phyloP scores from a whole-genome alignment of 129 eudicot species.

The Chrysanthemum lavandulifolium region DNA sequence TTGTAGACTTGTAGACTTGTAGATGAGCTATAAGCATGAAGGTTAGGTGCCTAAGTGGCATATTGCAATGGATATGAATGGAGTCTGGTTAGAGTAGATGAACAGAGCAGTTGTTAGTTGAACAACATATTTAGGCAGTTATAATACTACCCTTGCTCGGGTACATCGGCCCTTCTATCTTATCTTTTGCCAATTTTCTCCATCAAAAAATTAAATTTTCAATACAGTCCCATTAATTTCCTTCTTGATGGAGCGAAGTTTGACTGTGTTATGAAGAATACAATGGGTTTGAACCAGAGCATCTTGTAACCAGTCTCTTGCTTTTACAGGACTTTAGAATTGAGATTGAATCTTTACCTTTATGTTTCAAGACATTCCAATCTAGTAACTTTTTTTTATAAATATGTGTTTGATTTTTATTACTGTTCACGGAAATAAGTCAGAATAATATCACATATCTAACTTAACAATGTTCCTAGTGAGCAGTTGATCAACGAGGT shows the following conservation, averaged over 20 bases:
- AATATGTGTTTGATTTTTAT: too few species aligned
- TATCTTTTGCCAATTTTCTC: not conserved
- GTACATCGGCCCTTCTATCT: too few species aligned
- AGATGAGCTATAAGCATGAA: too few species aligned
- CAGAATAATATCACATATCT: not conserved
- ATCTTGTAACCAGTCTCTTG: not conserved
- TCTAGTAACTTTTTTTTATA: too few species aligned
- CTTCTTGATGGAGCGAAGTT: not conserved
- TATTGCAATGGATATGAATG: slow-evolving; percentile 13
- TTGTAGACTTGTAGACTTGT: too few species aligned
- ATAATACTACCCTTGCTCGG: not conserved
- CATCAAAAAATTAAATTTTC: not conserved
- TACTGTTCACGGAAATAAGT: not conserved
- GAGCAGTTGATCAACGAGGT: not conserved
- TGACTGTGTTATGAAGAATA: not conserved
- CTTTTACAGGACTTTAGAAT: not conserved
- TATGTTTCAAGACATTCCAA: too few species aligned
- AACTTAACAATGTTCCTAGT: not conserved
- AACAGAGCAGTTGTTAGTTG: slow-evolving; percentile 1
- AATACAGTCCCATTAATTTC: not conserved
- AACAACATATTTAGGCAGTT: slow-evolving; percentile 5
- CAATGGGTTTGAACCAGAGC: not conserved
- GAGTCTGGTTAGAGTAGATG: slow-evolving; percentile 22
- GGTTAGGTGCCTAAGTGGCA: not conserved
- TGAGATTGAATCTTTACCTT: not conserved